These are phyloP conservation scores for Sextonia rubra DNA, from an alignment of 164 flowering plant genomes.

Conservation along the genomic window DNA sequence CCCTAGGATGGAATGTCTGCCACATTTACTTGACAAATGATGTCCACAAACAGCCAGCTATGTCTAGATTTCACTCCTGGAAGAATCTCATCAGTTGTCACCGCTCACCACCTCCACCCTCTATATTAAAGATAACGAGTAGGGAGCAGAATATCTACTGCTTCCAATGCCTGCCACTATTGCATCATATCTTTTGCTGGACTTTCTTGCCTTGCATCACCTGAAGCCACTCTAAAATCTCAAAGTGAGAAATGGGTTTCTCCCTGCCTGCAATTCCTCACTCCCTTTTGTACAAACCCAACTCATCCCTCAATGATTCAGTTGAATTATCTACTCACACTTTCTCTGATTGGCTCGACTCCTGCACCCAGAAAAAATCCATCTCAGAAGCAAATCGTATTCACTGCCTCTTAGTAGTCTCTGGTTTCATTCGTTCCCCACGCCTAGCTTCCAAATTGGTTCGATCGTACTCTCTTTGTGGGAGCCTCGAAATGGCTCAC, in stretches of 20 bases:
- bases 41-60: no score
- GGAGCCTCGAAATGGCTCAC: constrained; percentile 29
- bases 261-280: neutral
- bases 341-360: constrained; percentile 1
- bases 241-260: neutral
- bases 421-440: neutral
- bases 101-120: no score
- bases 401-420: neutral
- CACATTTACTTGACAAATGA: no score
- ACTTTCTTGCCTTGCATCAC: neutral
- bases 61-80: no score
- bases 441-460: neutral
- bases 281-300: neutral
- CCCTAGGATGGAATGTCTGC: no score
- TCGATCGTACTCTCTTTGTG: constrained; percentile 22
- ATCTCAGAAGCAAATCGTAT: neutral
- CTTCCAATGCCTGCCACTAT: no score
- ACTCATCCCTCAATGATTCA: neutral
- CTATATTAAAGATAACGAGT: no score
- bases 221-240: neutral
- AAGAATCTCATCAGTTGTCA: no score
- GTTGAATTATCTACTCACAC: neutral
- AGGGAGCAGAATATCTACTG: no score
- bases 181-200: neutral
- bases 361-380: neutral